A percentile compares a stretch with the other conserved stretches of the same genome.
Conservation (phyloP, 2,329 filamentous ascomycete species). For the Lithohypha guttulata region DNA sequence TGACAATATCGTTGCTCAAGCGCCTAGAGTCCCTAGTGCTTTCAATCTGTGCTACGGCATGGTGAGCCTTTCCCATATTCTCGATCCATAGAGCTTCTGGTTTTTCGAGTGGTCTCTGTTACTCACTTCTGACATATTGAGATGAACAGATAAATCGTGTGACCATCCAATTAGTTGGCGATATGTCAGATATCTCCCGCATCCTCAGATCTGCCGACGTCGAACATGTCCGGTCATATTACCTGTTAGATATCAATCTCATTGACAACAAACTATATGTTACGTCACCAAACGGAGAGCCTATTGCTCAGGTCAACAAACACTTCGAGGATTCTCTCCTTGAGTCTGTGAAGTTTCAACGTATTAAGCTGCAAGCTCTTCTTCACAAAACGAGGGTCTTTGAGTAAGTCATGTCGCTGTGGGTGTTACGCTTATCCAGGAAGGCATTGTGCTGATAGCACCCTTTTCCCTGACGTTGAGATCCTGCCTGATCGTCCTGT, state of each 20-base stretch:
- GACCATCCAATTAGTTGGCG: slow-evolving; percentile 7
- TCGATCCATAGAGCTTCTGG: too few species aligned
- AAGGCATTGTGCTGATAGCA: too few species aligned
- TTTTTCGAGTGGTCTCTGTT: too few species aligned
- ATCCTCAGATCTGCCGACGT: neutral
- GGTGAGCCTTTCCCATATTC: slow-evolving; percentile 8
- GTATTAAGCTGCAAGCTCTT: slow-evolving; percentile 8
- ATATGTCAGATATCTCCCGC: slow-evolving; percentile 9
- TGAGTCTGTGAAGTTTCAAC: neutral
- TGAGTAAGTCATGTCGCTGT: slow-evolving; percentile 10
- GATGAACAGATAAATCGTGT: slow-evolving; percentile 11
- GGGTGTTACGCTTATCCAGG: too few species aligned
- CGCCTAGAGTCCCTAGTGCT: too few species aligned
- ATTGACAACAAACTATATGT: slow-evolving; percentile 2
- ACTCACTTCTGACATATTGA: too few species aligned
- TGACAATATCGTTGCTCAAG: neutral
- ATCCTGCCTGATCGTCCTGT: too few species aligned
- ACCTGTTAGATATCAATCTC: slow-evolving; percentile 6
- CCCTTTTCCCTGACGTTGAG: too few species aligned
- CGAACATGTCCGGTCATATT: slow-evolving; percentile 2
- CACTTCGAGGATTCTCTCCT: slow-evolving; percentile 6
- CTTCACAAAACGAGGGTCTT: slow-evolving; percentile 9
- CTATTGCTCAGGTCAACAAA: slow-evolving; percentile 9
- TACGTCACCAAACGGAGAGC: slow-evolving; percentile 4
- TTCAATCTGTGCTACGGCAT: slow-evolving; percentile 13